phyloP scores from a whole-genome alignment of 2,329 filamentous ascomycete species.

The Thelonectria rubi region DNA sequence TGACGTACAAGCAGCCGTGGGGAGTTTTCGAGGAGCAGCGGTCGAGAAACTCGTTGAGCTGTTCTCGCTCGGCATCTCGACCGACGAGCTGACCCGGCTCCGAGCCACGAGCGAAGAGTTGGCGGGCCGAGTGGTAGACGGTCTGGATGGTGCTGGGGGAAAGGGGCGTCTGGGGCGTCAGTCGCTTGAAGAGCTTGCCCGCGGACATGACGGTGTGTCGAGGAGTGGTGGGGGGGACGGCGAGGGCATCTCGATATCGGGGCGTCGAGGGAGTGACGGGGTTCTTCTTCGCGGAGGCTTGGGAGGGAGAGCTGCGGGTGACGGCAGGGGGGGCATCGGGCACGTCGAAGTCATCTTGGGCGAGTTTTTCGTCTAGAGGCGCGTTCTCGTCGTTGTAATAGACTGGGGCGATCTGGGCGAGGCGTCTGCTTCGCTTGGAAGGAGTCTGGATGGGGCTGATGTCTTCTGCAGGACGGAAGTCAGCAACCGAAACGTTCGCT shows the following conservation, averaged over 20 bases:
- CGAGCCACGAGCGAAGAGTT: slow-evolving; percentile 84
- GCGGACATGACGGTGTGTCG: slow-evolving; percentile 83
- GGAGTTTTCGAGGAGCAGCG: slow-evolving; percentile 66
- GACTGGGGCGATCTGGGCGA: slow-evolving; percentile 49
- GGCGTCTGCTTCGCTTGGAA: slow-evolving; percentile 57
- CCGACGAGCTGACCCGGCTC: slow-evolving; percentile 80
- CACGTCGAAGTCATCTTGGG: slow-evolving; percentile 52
- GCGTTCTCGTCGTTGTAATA: slow-evolving; percentile 73
- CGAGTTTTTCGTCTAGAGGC: slow-evolving; percentile 42
- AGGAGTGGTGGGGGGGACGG: slow-evolving; percentile 78
- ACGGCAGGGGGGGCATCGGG: slow-evolving; percentile 47
- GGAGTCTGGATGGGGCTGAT: slow-evolving; percentile 45
- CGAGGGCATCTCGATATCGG: slow-evolving; percentile 81
- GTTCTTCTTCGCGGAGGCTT: slow-evolving; percentile 51
- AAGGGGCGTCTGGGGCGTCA: slow-evolving; percentile 78
- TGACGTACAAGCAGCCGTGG: slow-evolving; percentile 91
- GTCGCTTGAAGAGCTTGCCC: slow-evolving; percentile 78
- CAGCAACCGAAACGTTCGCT: slow-evolving; percentile 30
- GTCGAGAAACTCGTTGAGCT: slow-evolving; percentile 75
- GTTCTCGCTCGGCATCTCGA: slow-evolving; percentile 72
- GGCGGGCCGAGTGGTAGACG: slow-evolving; percentile 86
- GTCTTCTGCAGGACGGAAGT: slow-evolving; percentile 32
- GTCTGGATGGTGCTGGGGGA: slow-evolving; percentile 76
- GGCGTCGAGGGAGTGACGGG: slow-evolving; percentile 77
- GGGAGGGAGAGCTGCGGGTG: slow-evolving; percentile 42